These are phyloP conservation scores for Scutellospora calospora DNA, from an alignment of 371 early-diverging fungal species.

Conservation along the genomic window DNA sequence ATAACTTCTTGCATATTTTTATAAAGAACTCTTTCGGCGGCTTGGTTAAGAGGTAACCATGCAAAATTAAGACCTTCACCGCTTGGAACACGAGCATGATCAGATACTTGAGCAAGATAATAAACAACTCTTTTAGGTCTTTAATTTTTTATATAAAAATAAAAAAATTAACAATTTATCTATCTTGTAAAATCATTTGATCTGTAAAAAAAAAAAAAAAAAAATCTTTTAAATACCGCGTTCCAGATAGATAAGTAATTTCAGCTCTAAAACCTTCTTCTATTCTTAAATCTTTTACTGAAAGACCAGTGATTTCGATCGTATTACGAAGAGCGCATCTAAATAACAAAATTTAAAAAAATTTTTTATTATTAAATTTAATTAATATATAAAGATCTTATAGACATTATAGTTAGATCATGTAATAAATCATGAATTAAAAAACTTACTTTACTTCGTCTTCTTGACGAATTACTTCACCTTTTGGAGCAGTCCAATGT, in stretches of 20 bases:
- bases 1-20: constrained; percentile 86
- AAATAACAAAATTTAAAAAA: neutral
- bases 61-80: constrained; percentile 78
- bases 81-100: constrained; percentile 67
- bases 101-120: constrained; percentile 74
- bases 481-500: constrained; percentile 90
- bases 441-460: constrained; percentile 80
- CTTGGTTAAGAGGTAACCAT: constrained; percentile 73
- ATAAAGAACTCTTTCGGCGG: constrained; percentile 74
- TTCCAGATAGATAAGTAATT: constrained; percentile 83
- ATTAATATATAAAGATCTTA: neutral
- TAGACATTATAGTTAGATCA: neutral
- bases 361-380: neutral
- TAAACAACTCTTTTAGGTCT: constrained; percentile 84
- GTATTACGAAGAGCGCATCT: constrained; percentile 86
- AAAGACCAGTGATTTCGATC: constrained; percentile 76
- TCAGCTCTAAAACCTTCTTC: constrained; percentile 82
- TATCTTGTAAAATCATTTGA: neutral
- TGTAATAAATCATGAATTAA: neutral
- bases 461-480: constrained; percentile 80
- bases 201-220: neutral
- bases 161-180: too few species aligned
- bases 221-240: constrained; percentile 57
- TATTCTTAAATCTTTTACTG: constrained; percentile 73
- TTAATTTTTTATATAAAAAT: neutral